These are phyloP conservation scores for Symbiodinium pilosum DNA, from an alignment of 73 alveolate genomes.

Conservation along the genomic window DNA sequence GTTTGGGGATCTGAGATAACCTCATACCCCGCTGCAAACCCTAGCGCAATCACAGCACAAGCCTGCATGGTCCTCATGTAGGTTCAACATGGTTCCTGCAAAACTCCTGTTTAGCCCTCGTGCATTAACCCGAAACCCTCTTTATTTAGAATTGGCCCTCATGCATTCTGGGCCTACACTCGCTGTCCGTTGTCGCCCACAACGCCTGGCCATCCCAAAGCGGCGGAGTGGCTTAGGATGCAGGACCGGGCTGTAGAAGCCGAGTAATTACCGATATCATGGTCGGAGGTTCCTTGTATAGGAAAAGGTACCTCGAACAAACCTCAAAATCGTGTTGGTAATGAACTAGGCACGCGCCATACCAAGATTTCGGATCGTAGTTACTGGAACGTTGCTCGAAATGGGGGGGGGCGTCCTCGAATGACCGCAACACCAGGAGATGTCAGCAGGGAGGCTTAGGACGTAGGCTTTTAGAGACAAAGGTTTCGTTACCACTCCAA, in stretches of 20 bases:
- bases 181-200: constrained; percentile 17
- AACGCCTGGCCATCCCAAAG: not conserved
- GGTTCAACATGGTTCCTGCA: not conserved
- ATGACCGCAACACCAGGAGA: too few species aligned
- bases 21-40: not conserved
- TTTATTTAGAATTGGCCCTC: not conserved
- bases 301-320: not conserved
- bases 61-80: not conserved
- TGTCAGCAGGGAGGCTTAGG: too few species aligned
- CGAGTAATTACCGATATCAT: not conserved
- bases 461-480: too few species aligned
- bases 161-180: not conserved
- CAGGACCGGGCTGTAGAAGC: not conserved
- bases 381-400: too few species aligned
- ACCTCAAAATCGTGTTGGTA: not conserved
- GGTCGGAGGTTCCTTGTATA: not conserved
- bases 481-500: too few species aligned
- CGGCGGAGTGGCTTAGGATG: not conserved
- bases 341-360: not conserved
- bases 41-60: not conserved
- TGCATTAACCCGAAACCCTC: too few species aligned
- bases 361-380: too few species aligned
- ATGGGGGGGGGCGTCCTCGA: too few species aligned
- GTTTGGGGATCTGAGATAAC: not conserved
- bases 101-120: not conserved